phyloP scores from a whole-genome alignment of 192 early-diverging fungal genomes.

The Coemansia sp. region DNA sequence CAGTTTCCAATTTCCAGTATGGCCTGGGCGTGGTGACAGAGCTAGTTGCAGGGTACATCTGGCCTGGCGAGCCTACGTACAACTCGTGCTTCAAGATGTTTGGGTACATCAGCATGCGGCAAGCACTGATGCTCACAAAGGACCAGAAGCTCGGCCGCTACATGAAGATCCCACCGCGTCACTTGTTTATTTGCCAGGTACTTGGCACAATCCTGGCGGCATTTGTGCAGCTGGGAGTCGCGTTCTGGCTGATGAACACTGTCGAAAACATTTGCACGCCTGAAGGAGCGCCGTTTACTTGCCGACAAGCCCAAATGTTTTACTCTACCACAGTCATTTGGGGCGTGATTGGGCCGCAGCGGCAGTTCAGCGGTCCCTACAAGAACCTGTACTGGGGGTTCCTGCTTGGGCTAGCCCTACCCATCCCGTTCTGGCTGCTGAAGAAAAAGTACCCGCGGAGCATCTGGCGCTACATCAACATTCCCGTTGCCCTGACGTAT shows the following conservation, averaged over 20 bases:
- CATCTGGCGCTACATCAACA: conserved; percentile 56
- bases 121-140: conserved; percentile 56
- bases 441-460: conserved; percentile 54
- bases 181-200: conserved; percentile 71
- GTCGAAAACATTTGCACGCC: conserved; percentile 52
- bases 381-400: conserved; percentile 38
- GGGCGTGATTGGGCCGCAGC: conserved; percentile 65
- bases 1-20: conserved; percentile 65
- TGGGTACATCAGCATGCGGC: conserved; percentile 64
- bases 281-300: conserved; percentile 55
- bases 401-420: conserved; percentile 57
- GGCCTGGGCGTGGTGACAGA: conserved; percentile 76
- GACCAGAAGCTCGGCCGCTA: conserved; percentile 70
- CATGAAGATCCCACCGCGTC: conserved; percentile 65
- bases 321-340: conserved; percentile 66
- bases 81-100: conserved; percentile 80
- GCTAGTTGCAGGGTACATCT: conserved; percentile 66
- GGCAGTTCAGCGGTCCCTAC: conserved; percentile 55
- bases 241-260: conserved; percentile 55
- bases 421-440: conserved; percentile 62
- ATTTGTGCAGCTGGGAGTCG: conserved; percentile 58
- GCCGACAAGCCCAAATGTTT: conserved; percentile 52
- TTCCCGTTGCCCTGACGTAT: conserved; percentile 58
- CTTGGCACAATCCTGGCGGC: conserved; percentile 63
- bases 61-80: conserved; percentile 69